Conservation (phyloP, 306 rosid genomes). For the Corylus avellana region DNA sequence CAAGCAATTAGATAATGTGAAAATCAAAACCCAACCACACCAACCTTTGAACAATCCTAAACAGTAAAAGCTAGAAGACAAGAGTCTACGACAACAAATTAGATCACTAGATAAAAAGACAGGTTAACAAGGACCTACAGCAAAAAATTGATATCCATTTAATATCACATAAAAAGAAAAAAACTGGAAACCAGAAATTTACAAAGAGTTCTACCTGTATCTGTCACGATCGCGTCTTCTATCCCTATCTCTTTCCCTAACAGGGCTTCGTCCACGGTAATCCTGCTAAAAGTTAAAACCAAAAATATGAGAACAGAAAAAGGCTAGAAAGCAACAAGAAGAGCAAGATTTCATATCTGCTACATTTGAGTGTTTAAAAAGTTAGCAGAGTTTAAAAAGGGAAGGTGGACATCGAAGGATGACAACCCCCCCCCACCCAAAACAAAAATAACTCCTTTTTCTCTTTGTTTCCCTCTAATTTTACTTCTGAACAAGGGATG, state of each 20-base stretch:
- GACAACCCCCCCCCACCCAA: too few relatives aligned
- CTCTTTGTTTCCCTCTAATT: not conserved
- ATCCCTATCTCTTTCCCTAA: conserved; percentile 82
- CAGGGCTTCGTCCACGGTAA: conserved; percentile 87
- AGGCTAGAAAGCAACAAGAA: not conserved
- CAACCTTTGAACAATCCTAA: not conserved
- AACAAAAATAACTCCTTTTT: not conserved
- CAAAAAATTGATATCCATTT: not conserved
- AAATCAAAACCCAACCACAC: not conserved
- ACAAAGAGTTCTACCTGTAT: conserved; percentile 60
- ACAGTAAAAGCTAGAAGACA: not conserved
- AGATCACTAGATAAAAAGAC: not conserved
- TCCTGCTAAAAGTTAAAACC: conserved; percentile 44
- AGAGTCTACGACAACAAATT: not conserved
- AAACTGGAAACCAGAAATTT: conserved; percentile 1
- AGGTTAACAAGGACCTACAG: not conserved
- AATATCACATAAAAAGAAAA: conserved; percentile 6
- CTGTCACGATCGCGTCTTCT: conserved; percentile 91
- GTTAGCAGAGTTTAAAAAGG: not conserved
- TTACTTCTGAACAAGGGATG: not conserved
- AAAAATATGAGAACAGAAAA: conserved; percentile 13
- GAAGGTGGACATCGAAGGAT: not conserved
- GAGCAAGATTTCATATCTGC: not conserved
- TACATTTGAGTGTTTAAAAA: not conserved
- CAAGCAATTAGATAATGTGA: not conserved